Percentiles rank a stretch among this genome's conserved stretches.
Conservation (phyloP, 345 rosid genomes). For the Mallotus nudiflorus region DNA sequence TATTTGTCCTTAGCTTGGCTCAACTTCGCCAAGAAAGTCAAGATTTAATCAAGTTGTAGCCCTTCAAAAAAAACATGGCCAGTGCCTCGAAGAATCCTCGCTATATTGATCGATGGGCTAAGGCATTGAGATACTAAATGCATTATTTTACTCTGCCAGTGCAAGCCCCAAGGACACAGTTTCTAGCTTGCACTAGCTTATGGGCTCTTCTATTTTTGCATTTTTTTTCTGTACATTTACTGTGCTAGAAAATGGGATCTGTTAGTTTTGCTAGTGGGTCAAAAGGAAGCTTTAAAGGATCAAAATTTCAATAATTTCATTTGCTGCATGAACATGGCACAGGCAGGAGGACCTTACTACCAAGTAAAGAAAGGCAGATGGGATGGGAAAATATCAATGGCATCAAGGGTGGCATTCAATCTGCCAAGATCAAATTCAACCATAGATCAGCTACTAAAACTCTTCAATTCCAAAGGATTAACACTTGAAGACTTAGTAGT, state of each 20-base stretch:
- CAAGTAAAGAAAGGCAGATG: slow-evolving; percentile 80
- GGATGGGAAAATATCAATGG: slow-evolving; percentile 72
- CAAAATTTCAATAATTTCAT: not conserved
- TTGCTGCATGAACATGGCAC: not conserved
- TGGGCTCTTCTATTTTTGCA: no score
- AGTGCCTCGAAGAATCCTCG: no score
- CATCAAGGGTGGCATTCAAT: slow-evolving; percentile 50
- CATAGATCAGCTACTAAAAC: slow-evolving; percentile 57
- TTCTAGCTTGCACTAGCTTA: no score
- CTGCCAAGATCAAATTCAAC: slow-evolving; percentile 70
- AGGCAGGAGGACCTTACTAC: slow-evolving; percentile 85
- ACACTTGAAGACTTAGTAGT: slow-evolving; percentile 61
- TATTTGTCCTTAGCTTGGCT: not conserved
- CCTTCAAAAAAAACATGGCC: not conserved
- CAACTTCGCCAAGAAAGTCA: not conserved
- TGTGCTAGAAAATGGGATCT: no score
- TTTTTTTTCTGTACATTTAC: no score
- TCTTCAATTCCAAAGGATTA: slow-evolving; percentile 73
- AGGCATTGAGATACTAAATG: no score
- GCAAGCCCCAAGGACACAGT: no score
- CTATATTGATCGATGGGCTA: no score
- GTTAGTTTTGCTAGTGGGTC: no score
- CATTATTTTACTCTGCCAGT: no score
- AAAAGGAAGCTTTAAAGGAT: no score
- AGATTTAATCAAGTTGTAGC: not conserved